A percentile compares a stretch with the other conserved stretches of the same genome.
Conservation (phyloP, 148 eudicot genomes). For the Heliamphora exappendiculata region DNA sequence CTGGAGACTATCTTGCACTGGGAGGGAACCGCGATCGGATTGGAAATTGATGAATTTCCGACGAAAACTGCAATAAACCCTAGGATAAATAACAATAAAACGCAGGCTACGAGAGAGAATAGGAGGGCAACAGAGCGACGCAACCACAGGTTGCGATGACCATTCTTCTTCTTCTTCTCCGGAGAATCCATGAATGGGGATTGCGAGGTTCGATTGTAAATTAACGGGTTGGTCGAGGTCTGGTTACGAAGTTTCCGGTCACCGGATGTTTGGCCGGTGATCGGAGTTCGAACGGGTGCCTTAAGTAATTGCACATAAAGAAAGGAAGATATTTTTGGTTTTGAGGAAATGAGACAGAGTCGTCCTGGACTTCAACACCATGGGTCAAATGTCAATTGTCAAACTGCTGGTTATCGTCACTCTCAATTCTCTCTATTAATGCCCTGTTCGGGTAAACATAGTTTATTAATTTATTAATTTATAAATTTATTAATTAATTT, state of each 20-base stretch:
- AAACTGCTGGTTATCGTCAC: no score
- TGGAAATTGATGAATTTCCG: conserved; percentile 5
- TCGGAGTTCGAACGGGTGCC: neutral
- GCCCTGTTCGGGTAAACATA: no score
- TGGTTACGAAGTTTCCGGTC: neutral
- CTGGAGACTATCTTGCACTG: conserved; percentile 10
- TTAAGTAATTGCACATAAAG: no score
- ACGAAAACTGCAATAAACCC: neutral
- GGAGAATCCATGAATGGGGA: neutral
- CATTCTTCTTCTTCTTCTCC: neutral
- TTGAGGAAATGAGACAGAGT: no score
- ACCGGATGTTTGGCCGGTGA: conserved; percentile 5
- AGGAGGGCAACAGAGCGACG: neutral
- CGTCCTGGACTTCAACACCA: no score
- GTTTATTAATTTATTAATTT: no score
- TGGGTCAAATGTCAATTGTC: no score
- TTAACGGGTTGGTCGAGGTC: neutral
- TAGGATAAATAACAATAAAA: neutral
- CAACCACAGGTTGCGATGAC: conserved; percentile 1
- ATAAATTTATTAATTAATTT: no score
- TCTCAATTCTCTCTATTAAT: no score
- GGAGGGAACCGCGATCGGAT: conserved; percentile 8
- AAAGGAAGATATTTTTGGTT: no score
- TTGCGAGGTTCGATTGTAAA: neutral
- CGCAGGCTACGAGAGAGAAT: neutral